Percentiles rank a stretch among this genome's conserved stretches.
These are phyloP conservation scores for Mortierella alpina DNA, from an alignment of 192 early-diverging fungal genomes.

Conservation along the genomic window DNA sequence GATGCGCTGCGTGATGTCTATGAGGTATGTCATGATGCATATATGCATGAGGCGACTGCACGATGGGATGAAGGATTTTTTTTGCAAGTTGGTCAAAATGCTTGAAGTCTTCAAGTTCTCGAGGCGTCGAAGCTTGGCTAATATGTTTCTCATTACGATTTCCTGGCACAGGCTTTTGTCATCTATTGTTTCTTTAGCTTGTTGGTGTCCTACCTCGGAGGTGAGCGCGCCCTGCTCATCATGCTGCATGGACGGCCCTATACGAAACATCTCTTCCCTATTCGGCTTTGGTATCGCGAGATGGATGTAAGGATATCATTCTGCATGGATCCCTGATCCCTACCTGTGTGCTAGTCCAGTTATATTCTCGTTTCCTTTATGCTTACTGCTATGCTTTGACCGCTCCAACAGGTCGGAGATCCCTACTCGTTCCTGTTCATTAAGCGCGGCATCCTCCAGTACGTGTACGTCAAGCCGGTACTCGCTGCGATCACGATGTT, in stretches of 20 bases:
- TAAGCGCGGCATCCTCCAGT: conserved; percentile 91
- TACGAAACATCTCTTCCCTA: conserved; percentile 86
- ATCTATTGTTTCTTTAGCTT: conserved; percentile 94
- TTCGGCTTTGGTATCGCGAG: conserved; percentile 71
- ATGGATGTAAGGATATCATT: conserved; percentile 64
- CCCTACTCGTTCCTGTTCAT: conserved; percentile 88
- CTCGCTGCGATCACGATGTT: conserved; percentile 83
- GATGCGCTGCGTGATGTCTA: conserved; percentile 93
- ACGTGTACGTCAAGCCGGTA: conserved; percentile 89
- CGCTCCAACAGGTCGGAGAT: conserved; percentile 69
- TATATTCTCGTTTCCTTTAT: neutral
- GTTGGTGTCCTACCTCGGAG: conserved; percentile 86
- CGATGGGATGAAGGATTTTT: neutral
- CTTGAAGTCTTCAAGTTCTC: neutral
- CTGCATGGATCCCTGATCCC: neutral
- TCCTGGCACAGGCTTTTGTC: conserved; percentile 77
- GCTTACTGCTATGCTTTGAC: neutral
- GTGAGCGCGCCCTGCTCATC: conserved; percentile 84
- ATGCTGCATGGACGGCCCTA: conserved; percentile 79
- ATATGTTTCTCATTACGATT: neutral
- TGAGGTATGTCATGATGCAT: conserved; percentile 60
- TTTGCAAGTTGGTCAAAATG: neutral
- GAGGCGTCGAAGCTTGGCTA: neutral
- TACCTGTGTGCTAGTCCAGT: neutral
- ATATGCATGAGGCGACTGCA: neutral